Base-by-base conservation (phyloP, 371 early-diverging fungal genomes). In the Mortierella sp. region DNA sequence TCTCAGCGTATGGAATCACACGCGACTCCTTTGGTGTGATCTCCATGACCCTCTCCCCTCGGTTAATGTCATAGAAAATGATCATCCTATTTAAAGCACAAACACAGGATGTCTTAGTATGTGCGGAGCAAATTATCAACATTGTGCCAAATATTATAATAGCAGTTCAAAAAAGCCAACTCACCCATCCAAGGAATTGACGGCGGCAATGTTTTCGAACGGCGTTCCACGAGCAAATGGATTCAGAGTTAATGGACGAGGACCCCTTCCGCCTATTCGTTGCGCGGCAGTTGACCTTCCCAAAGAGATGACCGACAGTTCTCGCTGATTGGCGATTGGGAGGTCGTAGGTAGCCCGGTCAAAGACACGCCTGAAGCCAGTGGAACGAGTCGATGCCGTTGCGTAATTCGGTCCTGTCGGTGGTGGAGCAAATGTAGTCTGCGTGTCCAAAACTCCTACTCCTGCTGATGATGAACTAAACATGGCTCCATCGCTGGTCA, bases 1-100 rank as follows among this genome's bases (percentile, higher is more conserved):
- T 34, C 52, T 84, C 84, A 3, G 84, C 45, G 54, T 76, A 84
- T 1, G 84, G 84, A 21, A 84, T 80, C n/a, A 81, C 78, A 6
- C 79, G 79, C 9, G 72, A 42, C 28, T 70, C 60, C 21, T 44
- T 70, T 6, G 75, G 26, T 4, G 65, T 21, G 24, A 65, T 65
- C 68, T 65, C 68, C 38, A 38, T 38, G 10, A 65, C 42, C 38
- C 38, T 65, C 34, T 38, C 21, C 38, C 38, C 38, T 24, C 24
- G 38, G 34, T 38, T 16, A 38, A 65, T 65, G 21, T 65, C 68
- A 16, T 38, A 65, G 2, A 65, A 21, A 19, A 24, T 65, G 7
- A 65, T 65, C 42, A 65, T 10, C 21, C 68, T 65, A 21, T 24
- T 24, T 3, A 5, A 48, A 24, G 24, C 16, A 31, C 14, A 31